These are phyloP conservation scores for Lentinula lateritia DNA, from an alignment of 768 basidiomycete genomes.

Conservation along the genomic window DNA sequence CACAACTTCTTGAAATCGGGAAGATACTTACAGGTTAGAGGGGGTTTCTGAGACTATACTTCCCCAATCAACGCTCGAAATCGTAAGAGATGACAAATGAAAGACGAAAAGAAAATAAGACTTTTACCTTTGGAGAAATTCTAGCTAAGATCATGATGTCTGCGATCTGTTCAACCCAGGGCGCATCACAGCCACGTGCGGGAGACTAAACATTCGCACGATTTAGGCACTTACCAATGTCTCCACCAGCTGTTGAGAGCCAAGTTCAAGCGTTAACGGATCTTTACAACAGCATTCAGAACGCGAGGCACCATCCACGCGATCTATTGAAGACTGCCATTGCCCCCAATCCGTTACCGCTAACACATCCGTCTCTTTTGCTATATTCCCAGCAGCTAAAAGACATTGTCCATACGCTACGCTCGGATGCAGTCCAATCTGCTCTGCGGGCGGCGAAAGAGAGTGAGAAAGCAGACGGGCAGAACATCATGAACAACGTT, in stretches of 20 bases:
- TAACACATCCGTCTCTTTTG: conserved; percentile 19
- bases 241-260: conserved; percentile 22
- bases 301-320: conserved; percentile 40
- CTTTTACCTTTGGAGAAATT: not conserved
- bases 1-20: too few relatives aligned
- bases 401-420: conserved; percentile 40
- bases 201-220: too few relatives aligned
- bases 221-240: not conserved
- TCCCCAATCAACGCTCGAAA: too few relatives aligned
- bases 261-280: conserved; percentile 44
- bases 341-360: conserved; percentile 11
- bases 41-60: too few relatives aligned
- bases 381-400: conserved; percentile 42
- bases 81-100: too few relatives aligned
- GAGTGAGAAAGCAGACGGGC: conserved; percentile 49
- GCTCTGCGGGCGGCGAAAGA: conserved; percentile 50
- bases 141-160: not conserved
- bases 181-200: not conserved
- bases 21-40: too few relatives aligned
- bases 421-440: conserved; percentile 49
- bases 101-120: not conserved
- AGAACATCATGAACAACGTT: conserved; percentile 38
- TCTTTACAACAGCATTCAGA: conserved; percentile 36
- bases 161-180: not conserved
- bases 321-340: conserved; percentile 32